Base-by-base conservation (phyloP, 371 early-diverging fungal species). In the Mucor irregularis region DNA sequence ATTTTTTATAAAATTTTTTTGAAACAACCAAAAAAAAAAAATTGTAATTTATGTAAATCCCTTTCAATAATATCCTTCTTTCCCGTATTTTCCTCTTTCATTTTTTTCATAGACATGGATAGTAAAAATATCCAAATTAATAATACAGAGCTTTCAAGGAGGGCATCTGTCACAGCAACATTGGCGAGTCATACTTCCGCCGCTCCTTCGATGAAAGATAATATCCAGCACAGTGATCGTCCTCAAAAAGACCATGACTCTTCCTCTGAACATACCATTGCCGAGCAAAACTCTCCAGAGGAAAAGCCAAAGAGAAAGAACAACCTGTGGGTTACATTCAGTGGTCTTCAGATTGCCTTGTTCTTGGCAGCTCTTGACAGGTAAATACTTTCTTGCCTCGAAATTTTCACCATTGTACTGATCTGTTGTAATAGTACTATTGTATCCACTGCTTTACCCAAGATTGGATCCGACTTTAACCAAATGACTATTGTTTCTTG, bases 401-500 rank as follows among this genome's bases (percentile, higher is more conserved):
- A n/a, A n/a, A n/a, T n/a, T n/a, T n/a, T n/a, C n/a, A n/a, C n/a
- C n/a, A n/a, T 22, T 8, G 4, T 14, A 22, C 7, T 25, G 13
- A 16, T 10, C 3, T 19, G 3, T 9, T 25, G 13, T 26, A 9
- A 25, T 61, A 84, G 83, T 61, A 90, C 90, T 0, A 89, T 94
- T 46, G 87, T 92, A 25, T 72, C 89, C 8, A 89, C 86, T 0
- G 89, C 90, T 33, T 61, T 91, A 34, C 88, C 90, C 1, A 68
- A 69, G 5, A 87, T 91, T 46, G 85, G 88, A 31, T 80, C 81
- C n/a, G 86, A 89, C 24, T 91, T 92, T 54, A 62, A 86, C 29
- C 77, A 80, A 29, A 71, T 83, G 58, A 49, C 73, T 17, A 72
- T 82, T 61, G 78, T 85, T 54, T 64, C 83, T 21, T 89, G 89